phyloP scores from a whole-genome alignment of 306 rosid genomes.

The Citrullus amarus region DNA sequence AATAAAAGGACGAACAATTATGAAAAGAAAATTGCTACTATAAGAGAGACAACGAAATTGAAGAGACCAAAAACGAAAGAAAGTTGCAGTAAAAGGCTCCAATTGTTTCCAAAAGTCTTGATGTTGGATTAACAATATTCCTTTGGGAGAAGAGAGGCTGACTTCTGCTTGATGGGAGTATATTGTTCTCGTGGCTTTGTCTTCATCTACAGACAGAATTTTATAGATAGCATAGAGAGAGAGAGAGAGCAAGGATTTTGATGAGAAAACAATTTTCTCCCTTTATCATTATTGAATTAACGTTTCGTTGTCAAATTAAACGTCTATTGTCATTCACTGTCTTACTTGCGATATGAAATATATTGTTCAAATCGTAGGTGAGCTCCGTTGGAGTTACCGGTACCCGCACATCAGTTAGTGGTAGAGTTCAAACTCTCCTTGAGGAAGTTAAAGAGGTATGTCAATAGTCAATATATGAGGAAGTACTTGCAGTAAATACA shows the following conservation, averaged over 20 bases:
- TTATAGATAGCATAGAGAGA: background rate
- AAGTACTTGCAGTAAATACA: background rate
- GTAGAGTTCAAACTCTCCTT: conserved; percentile 45
- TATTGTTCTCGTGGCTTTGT: background rate
- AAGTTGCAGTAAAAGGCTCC: background rate
- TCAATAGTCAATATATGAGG: conserved; percentile 1
- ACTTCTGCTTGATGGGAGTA: background rate
- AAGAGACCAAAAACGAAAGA: background rate
- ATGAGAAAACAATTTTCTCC: background rate
- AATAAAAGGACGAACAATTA: background rate
- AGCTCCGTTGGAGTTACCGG: conserved; percentile 87
- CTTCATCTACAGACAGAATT: background rate
- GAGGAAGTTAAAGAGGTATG: conserved; percentile 68
- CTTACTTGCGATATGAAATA: background rate
- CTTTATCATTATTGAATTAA: background rate
- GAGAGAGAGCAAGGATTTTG: background rate
- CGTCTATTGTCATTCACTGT: background rate
- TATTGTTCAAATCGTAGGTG: conserved; percentile 34
- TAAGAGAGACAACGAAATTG: no score
- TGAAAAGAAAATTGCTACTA: background rate
- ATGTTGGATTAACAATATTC: background rate
- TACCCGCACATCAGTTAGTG: conserved; percentile 67
- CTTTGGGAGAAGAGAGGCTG: background rate
- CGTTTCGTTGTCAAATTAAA: background rate
- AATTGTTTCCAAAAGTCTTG: background rate